These are phyloP conservation scores for Solanum sparsipilum DNA, from an alignment of 257 asterid species.

Conservation along the genomic window DNA sequence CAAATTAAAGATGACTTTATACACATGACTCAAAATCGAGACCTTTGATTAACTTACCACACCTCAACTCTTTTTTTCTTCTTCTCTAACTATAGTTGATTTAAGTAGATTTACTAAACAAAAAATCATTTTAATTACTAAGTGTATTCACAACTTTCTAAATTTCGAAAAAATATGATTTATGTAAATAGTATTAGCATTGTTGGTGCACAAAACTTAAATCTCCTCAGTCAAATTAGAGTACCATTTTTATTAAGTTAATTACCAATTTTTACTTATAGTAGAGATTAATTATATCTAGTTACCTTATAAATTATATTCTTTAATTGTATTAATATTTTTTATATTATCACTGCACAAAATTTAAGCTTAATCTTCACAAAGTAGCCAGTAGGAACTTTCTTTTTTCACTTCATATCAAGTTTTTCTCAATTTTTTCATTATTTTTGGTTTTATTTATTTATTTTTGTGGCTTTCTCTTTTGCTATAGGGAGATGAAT, in stretches of 20 bases:
- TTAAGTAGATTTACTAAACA: background rate
- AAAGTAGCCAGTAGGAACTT: background rate
- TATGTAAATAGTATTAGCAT: too few species aligned
- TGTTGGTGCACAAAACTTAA: too few species aligned
- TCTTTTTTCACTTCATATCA: background rate
- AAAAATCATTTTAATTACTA: too few species aligned
- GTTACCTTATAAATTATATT: background rate
- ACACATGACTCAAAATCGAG: background rate
- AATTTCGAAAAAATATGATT: too few species aligned
- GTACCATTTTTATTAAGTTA: background rate
- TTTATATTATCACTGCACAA: background rate
- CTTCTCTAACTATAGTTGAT: background rate
- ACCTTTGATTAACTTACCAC: too few species aligned
- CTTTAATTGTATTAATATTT: background rate
- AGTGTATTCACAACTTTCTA: too few species aligned
- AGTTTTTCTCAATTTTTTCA: background rate
- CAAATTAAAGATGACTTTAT: too few species aligned
- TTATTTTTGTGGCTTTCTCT: background rate
- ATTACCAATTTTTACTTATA: too few species aligned
- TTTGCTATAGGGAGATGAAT: conserved; percentile 39
- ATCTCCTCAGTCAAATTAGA: too few species aligned
- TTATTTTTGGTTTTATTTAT: background rate
- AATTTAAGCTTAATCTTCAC: background rate
- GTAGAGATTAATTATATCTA: background rate
- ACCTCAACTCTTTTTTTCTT: background rate